Evolutionary conservation across 1,139 yeast genomes (phyloP), one percentile per base, ranked within the genome.

Genomic region (Geotrichum phurueaensis): DNA sequence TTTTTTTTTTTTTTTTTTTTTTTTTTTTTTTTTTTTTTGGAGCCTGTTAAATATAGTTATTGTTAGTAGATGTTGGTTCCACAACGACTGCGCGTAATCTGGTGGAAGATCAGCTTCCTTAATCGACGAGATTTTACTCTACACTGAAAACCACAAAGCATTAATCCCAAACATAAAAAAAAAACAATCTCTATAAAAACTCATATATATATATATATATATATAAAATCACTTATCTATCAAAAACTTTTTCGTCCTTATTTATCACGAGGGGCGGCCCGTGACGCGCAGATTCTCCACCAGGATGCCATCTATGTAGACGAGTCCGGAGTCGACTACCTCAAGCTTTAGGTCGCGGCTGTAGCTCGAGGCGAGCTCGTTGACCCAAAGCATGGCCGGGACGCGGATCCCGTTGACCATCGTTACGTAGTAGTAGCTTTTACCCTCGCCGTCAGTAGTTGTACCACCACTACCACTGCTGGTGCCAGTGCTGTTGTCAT

Each of bases 91-190:
- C n/a, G n/a, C n/a, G n/a, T n/a, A n/a, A n/a, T n/a, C n/a, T n/a
- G n/a, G n/a, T n/a, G n/a, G n/a, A n/a, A n/a, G n/a, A n/a, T n/a
- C n/a, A n/a, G n/a, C n/a, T n/a, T n/a, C n/a, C n/a, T n/a, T n/a
- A n/a, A n/a, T n/a, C n/a, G n/a, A n/a, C n/a, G n/a, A n/a, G 84
- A 86, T 66, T 87, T 89, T 73, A 78, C 77, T 59, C 69, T 75
- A 45, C 78, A n/a, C n/a, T n/a, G n/a, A n/a, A n/a, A n/a, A n/a
- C n/a, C n/a, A n/a, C n/a, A n/a, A n/a, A n/a, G n/a, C n/a, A n/a
- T n/a, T n/a, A n/a, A n/a, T n/a, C n/a, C n/a, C n/a, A n/a, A n/a
- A n/a, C n/a, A n/a, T n/a, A n/a, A n/a, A 25, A 25, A 25, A 25
- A 25, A 25, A 25, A 25, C 3, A 25, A 25, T 1, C 29, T 25